Evolutionary conservation across 768 basidiomycete species (phyloP), one percentile per base, ranked within the genome.

Genomic region (Candolleomyces aberdarensis): DNA sequence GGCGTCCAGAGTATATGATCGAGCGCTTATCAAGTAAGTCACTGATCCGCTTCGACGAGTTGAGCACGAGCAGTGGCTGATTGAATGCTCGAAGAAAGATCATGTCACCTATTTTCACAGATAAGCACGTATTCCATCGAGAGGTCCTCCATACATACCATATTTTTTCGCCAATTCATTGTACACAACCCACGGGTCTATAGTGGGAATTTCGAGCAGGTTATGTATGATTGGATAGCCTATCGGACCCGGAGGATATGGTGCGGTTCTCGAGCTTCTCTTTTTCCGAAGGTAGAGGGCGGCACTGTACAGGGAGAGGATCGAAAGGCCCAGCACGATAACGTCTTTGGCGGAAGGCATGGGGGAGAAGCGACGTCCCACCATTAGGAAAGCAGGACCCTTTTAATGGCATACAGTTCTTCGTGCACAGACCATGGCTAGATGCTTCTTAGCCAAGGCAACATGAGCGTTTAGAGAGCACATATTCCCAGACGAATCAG

Each of bases 11-110:
- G 64, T 81, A 84, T 3, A 71, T 77, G 54, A 61, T 68, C 43
- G 79, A 74, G 47, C 80, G 73, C 56, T 74, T 80, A 63, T 83
- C 80, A 31, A 84, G 70, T 9, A 83, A 73, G 32, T 83, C 80
- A 15, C 72, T 66, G 17, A 77, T 74, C 1, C 71, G 75, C 59
- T 70, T 64, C 41, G 74, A 70, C 9, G 81, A 76, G 61, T 81
- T 82, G 14, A 84, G 68, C 20, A 83, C 69, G 46, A 83, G 69
- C 53, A 84, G 71, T 14, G 80, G 78, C 61, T 81, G 80, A 19
- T 80, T 78, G 15, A 46, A 46, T 20, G 19, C 44, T 17, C 44
- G 44, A 46, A 46, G 44, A 14, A 46, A 46, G 15, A 46, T 20
- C 15, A 46, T 46, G 44, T 46, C 44, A 6, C 44, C 44, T 46